Evolutionary conservation across 805 yeast species (phyloP).

Genomic region (Starmerella khaoyaiensis): DNA sequence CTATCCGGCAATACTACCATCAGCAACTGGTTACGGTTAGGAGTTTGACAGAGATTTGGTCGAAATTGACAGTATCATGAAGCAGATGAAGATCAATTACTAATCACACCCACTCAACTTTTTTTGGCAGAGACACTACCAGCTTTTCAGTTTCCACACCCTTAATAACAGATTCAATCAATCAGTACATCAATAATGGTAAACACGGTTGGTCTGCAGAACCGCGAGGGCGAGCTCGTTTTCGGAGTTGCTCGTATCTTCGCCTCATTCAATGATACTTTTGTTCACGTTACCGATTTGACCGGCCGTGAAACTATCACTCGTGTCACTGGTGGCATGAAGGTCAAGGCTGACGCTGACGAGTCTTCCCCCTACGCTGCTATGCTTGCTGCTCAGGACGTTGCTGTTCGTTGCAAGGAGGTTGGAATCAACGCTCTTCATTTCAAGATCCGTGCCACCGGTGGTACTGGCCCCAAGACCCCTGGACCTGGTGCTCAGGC

Average conservation of each 20-base stretch:
- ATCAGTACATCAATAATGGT: conserved; percentile 11
- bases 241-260: conserved; percentile 99
- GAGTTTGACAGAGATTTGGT: too few relatives aligned
- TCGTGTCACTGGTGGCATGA: conserved; percentile 99
- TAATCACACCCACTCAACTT: conserved; percentile 17
- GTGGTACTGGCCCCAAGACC: conserved; percentile 99
- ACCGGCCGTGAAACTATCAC: conserved; percentile 99
- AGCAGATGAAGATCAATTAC: too few relatives aligned
- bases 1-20: too few relatives aligned
- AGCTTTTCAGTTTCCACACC: conserved; percentile 11
- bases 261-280: conserved; percentile 99
- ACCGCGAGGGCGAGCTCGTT: conserved; percentile 96
- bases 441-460: conserved; percentile 99
- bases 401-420: conserved; percentile 97
- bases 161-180: not conserved
- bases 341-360: conserved; percentile 99
- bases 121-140: conserved; percentile 19
- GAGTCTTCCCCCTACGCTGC: conserved; percentile 99
- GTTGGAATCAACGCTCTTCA: conserved; percentile 99
- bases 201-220: conserved; percentile 59
- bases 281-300: conserved; percentile 98
- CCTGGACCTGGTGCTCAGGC: conserved; percentile 99
- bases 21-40: too few relatives aligned
- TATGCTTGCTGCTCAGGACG: conserved; percentile 99
- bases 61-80: too few relatives aligned